Base-by-base conservation (phyloP, 83 land plant species). In the Diphasiastrum complanatum region DNA sequence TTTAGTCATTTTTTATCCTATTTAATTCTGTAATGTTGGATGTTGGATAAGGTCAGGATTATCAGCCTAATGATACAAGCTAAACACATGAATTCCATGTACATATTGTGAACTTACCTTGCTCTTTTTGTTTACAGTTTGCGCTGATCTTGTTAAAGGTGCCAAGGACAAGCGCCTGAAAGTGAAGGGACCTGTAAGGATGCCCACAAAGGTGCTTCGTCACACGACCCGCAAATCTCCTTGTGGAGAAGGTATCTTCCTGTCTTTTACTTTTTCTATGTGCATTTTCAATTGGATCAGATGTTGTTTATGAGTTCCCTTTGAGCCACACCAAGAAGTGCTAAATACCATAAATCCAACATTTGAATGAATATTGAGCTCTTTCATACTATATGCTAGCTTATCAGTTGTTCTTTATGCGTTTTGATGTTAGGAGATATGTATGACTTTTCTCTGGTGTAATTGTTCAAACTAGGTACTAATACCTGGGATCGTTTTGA, bases 401-500 rank as follows among this genome's bases (percentile, higher is more conserved):
- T 38, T 38, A 8, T n/a, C n/a, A n/a, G 12, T 38, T 38, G 8
- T 38, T 14, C 14, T 38, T 38, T 8, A 8, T 8, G 43, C 14
- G 43, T 8, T 38, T 38, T 8, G 12, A 38, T 38, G 14, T 38
- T 38, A 8, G 43, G 8, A 8, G 43, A 38, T 2, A 40, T 22
- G 61, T 33, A 0, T 16, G 5, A 23, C 18, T 6, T 59, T 10
- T 45, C 4, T 19, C 5, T 36, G n/a, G 50, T 53, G 40, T 26
- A 28, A n/a, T 46, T 37, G 40, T 40, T 33, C 34, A 36, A 20
- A 2, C 72, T 14, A 84, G 88, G 88, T 12, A 84, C 88, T 2
- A 84, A 84, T 69, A 84, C 88, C 5, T 84, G 83, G 83, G 88
- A 84, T 49, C 65, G 88, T 20, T 84, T 84, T 73, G 88, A 84